A percentile compares a stretch with the other conserved stretches of the same genome.
Evolutionary conservation across 2,329 filamentous ascomycete genomes (phyloP).

Genomic region (Colletotrichum graminicola): DNA sequence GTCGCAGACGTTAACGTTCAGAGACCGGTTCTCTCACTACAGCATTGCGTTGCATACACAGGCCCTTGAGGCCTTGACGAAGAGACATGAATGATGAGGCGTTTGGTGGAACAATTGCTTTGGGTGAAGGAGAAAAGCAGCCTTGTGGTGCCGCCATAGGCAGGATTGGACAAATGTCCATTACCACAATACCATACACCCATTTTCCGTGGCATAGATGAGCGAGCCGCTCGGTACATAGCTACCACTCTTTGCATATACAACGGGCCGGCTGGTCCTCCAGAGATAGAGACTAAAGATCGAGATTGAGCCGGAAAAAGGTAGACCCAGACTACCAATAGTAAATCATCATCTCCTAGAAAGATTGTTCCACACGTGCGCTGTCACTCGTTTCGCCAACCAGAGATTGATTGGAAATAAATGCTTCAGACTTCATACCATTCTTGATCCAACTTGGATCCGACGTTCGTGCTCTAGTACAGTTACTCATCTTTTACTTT

Average conservation of each 20-base stretch:
- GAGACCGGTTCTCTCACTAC: slow-evolving; percentile 1
- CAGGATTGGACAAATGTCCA: neutral
- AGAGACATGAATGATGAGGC: slow-evolving; percentile 40
- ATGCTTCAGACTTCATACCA: neutral
- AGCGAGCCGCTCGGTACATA: slow-evolving; percentile 2
- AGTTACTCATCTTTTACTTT: slow-evolving; percentile 13
- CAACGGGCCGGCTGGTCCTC: slow-evolving; percentile 5
- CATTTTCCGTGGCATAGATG: slow-evolving; percentile 8
- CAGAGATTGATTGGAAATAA: neutral
- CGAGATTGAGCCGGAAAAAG: slow-evolving; percentile 18
- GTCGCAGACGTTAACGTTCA: neutral
- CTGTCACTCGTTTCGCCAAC: neutral
- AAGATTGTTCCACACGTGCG: too few species aligned
- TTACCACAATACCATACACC: slow-evolving; percentile 8
- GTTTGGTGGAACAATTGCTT: slow-evolving; percentile 19
- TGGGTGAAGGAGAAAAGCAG: neutral
- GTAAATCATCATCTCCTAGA: neutral
- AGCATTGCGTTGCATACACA: slow-evolving; percentile 34
- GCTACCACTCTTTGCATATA: slow-evolving; percentile 18
- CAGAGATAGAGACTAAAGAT: slow-evolving; percentile 16
- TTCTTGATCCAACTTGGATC: slow-evolving; percentile 5
- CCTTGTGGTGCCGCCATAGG: slow-evolving; percentile 7
- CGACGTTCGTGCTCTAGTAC: neutral
- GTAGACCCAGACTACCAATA: slow-evolving; percentile 17
- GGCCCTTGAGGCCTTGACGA: slow-evolving; percentile 32